Evolutionary conservation across 202 grass and related monocot species (phyloP), one percentile per base, ranked within the genome.

Genomic region (Brachypodium distachyon): DNA sequence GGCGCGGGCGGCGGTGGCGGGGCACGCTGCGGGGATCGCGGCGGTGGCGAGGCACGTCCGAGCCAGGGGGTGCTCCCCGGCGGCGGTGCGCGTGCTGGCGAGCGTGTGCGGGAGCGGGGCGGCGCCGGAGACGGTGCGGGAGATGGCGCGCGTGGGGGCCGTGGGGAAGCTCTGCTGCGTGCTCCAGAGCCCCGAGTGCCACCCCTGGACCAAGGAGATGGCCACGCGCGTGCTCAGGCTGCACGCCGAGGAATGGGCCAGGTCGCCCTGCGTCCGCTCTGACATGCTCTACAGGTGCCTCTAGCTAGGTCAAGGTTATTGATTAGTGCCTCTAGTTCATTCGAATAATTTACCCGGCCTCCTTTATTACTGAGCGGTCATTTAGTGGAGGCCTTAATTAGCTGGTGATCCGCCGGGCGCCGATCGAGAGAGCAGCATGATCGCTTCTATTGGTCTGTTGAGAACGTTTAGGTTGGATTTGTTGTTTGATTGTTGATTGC

Each of bases 141-240:
- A 93, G 86, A 93, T 93, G 90, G 38, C 82, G 0, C 74, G 80
- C 12, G 86, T 89, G 2, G 90, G 90, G 17, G 90, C 80, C 9
- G 83, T 93, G 10, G 81, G 71, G 6, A 93, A 93, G 86, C 90
- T 93, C 12, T 89, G 86, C 83, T 81, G 87, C 64, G 67, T 89
- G 50, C 77, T 93, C 67, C 90, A 93, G 86, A 86, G n/a, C n/a
- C n/a, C 90, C 0, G 72, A 93, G 26, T 87, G 90, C 60, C 53
- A 72, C 37, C 46, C 31, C 39, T 41, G 1, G 12, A 77, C 84
- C 52, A 93, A 84, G 86, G 83, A 89, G 39, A 48, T 70, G 28
- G 86, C 86, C 4, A 84, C 53, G 72, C 42, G 72, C 31, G 76
- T 93, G 34, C 83, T 93, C 1, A 44, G 61, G 72, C 67, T 81